Evolutionary conservation across 257 asterid genomes (phyloP).

Genomic region (Scutellaria barbata): DNA sequence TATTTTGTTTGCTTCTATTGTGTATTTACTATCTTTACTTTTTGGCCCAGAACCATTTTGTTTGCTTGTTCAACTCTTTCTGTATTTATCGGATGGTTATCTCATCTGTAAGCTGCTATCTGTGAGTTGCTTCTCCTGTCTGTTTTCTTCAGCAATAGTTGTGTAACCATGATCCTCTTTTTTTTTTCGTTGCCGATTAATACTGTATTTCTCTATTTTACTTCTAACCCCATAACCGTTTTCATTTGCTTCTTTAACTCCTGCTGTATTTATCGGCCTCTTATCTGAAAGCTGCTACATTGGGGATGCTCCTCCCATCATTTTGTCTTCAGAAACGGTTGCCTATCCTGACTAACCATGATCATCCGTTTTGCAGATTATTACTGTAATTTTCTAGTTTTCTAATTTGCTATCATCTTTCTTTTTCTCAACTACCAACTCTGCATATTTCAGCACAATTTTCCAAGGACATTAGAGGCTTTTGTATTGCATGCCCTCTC

Average conservation of each 20-base stretch:
- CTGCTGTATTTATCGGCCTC: conserved; percentile 38
- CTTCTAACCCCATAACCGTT: conserved; percentile 51
- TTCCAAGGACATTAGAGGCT: conserved; percentile 96
- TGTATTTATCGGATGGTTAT: conserved; percentile 27
- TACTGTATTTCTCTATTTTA: conserved; percentile 31
- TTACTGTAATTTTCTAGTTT: conserved; percentile 18
- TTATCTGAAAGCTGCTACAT: conserved; percentile 25
- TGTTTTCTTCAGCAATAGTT: conserved; percentile 8
- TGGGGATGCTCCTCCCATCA: conserved; percentile 24
- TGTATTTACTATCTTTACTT: conserved; percentile 59
- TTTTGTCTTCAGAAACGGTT: conserved; percentile 25
- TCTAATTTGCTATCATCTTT: conserved; percentile 32
- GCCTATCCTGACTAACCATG: conserved; percentile 27
- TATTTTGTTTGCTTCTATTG: conserved; percentile 62
- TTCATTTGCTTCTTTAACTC: conserved; percentile 51
- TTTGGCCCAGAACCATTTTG: conserved; percentile 62
- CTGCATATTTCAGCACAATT: conserved; percentile 70
- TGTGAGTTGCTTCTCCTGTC: conserved; percentile 13
- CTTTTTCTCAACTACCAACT: conserved; percentile 28
- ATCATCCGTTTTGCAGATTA: conserved; percentile 26
- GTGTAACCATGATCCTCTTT: background rate
- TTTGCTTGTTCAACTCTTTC: conserved; percentile 55
- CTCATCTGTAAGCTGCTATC: conserved; percentile 16
- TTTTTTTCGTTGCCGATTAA: conserved; percentile 16
- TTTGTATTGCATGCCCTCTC: conserved; percentile 76